These are phyloP conservation scores for Aureobasidium vineae DNA, from an alignment of 2,329 filamentous ascomycete genomes.

Conservation along the genomic window DNA sequence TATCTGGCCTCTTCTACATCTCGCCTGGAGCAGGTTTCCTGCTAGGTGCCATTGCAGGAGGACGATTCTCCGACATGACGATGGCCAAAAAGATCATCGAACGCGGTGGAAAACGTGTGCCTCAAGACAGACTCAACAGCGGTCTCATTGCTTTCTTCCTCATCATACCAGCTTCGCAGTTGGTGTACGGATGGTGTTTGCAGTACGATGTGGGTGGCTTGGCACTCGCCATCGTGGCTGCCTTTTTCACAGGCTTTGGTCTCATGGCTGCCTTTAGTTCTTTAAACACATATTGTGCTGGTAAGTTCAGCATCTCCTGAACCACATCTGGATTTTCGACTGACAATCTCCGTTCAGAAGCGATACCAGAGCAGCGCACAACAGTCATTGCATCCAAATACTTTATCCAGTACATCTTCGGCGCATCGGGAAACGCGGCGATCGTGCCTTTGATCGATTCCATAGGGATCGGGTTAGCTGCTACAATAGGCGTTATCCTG, in stretches of 20 bases:
- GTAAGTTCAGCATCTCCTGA: constrained; percentile 3
- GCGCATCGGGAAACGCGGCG: constrained; percentile 63
- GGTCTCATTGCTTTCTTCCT: constrained; percentile 55
- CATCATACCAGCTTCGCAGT: constrained; percentile 56
- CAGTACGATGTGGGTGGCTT: constrained; percentile 53
- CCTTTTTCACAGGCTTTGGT: constrained; percentile 68
- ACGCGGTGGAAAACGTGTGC: constrained; percentile 56
- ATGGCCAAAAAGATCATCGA: constrained; percentile 63
- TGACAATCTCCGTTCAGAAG: constrained; percentile 49
- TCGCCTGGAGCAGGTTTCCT: constrained; percentile 67
- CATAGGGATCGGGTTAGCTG: constrained; percentile 75
- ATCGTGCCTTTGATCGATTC: constrained; percentile 67
- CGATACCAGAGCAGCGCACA: constrained; percentile 66
- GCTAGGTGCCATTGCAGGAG: constrained; percentile 64
- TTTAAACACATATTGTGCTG: constrained; percentile 71
- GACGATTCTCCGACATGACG: constrained; percentile 63
- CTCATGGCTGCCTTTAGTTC: constrained; percentile 70
- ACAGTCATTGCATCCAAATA: constrained; percentile 73
- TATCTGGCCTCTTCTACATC: constrained; percentile 68
- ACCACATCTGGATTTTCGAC: too few relatives aligned
- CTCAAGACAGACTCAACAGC: constrained; percentile 64
- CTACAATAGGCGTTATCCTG: constrained; percentile 61
- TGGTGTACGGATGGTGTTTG: constrained; percentile 65
- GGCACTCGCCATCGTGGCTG: constrained; percentile 61
- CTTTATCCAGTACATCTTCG: constrained; percentile 70